A percentile compares a stretch with the other conserved stretches of the same genome.
These are phyloP conservation scores for Pyrenophora tritici-repentis DNA, from an alignment of 2,329 filamentous ascomycete species.

Conservation along the genomic window DNA sequence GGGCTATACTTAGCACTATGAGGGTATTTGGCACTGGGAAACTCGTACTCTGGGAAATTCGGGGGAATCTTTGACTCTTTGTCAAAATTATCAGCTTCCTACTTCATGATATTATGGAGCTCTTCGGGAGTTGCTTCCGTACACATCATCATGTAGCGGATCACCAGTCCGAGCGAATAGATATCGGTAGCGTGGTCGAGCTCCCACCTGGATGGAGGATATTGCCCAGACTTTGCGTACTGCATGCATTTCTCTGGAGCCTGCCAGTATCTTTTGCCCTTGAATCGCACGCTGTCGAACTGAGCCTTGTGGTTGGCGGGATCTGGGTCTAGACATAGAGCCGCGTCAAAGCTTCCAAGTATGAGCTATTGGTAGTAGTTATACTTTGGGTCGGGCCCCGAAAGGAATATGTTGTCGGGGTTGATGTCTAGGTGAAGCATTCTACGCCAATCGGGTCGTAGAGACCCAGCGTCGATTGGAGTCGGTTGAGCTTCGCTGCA, in stretches of 20 bases:
- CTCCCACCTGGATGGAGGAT: background rate
- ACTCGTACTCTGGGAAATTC: background rate
- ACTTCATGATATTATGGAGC: background rate
- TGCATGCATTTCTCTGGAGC: background rate
- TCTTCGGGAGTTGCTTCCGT: background rate
- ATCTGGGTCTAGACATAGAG: background rate
- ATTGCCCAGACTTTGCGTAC: background rate
- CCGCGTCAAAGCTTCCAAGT: conserved; percentile 2
- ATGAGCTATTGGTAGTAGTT: conserved; percentile 3
- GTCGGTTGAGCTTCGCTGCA: background rate
- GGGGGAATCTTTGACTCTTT: background rate
- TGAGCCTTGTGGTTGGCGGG: background rate
- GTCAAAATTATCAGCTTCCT: background rate
- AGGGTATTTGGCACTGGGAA: background rate
- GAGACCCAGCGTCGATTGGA: background rate
- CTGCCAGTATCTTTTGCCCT: background rate
- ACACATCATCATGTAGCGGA: conserved; percentile 10
- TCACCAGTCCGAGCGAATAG: background rate
- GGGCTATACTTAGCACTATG: background rate
- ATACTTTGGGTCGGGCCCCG: conserved; percentile 1
- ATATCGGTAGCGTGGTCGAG: conserved; percentile 1
- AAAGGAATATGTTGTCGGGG: conserved; percentile 1
- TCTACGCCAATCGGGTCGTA: background rate
- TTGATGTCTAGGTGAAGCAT: conserved; percentile 6
- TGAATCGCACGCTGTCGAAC: background rate